Conservation (phyloP, 129 eudicot species). For the Lactuca sativa region DNA sequence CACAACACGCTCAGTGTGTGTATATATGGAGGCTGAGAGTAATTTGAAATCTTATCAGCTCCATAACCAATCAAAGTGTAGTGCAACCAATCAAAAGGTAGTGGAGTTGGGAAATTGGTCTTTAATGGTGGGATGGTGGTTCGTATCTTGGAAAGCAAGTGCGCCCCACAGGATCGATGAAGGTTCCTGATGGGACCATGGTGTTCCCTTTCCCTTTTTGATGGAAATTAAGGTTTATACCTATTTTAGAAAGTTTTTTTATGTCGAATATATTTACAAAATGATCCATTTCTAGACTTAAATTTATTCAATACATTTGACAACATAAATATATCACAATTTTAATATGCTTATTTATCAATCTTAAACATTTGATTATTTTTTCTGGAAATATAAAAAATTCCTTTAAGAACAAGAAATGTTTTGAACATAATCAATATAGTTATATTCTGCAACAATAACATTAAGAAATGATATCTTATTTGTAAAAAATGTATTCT, state of each 20-base stretch:
- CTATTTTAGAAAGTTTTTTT: constrained; percentile 10
- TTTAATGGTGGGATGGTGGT: constrained; percentile 25
- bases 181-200: constrained; percentile 20
- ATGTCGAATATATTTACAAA: background rate
- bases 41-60: constrained; percentile 16
- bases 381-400: too few species aligned
- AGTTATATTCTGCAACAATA: too few species aligned
- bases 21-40: constrained; percentile 10
- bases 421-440: too few species aligned
- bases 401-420: too few species aligned
- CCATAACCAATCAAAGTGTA: constrained; percentile 29
- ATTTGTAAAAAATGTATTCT: too few species aligned
- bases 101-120: constrained; percentile 1
- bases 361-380: too few species aligned
- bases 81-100: constrained; percentile 19
- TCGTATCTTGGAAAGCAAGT: constrained; percentile 32
- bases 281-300: background rate
- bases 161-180: constrained; percentile 33
- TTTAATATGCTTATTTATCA: too few species aligned
- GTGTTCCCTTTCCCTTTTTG: background rate
- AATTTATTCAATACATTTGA: too few species aligned
- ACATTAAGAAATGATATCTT: too few species aligned
- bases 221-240: constrained; percentile 19
- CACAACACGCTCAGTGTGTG: constrained; percentile 10
- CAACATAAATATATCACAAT: too few species aligned